A percentile compares a stretch with the other conserved stretches of the same genome.
Conservation (phyloP, 2,329 filamentous ascomycete genomes). For the Aphanocladium album region DNA sequence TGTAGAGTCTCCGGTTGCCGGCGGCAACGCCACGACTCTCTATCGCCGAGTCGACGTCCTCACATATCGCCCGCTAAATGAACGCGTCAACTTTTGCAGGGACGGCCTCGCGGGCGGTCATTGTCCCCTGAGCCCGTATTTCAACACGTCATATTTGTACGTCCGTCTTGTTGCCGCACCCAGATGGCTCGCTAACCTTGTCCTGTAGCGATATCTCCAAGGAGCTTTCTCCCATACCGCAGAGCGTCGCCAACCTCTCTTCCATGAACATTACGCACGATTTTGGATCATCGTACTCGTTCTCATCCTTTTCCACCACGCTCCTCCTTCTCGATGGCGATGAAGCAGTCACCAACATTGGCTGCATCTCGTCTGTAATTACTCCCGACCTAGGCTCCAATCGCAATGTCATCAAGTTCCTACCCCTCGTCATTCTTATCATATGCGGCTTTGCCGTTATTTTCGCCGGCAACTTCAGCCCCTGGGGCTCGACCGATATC, state of each 20-base stretch:
- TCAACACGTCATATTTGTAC: constrained; percentile 43
- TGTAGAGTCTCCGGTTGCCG: constrained; percentile 41
- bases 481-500: constrained; percentile 85
- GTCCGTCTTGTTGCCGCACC: constrained; percentile 16
- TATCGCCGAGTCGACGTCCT: constrained; percentile 67
- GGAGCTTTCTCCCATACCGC: constrained; percentile 45
- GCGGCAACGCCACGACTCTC: constrained; percentile 66
- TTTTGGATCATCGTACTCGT: constrained; percentile 78
- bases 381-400: constrained; percentile 77
- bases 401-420: constrained; percentile 63
- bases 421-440: constrained; percentile 73
- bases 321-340: constrained; percentile 75
- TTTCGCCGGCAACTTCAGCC: constrained; percentile 80
- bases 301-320: constrained; percentile 72
- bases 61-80: constrained; percentile 65
- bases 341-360: constrained; percentile 55
- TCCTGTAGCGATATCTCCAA: constrained; percentile 31
- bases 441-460: constrained; percentile 78
- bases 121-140: constrained; percentile 74
- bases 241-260: constrained; percentile 45
- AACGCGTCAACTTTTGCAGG: constrained; percentile 60
- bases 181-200: constrained; percentile 14
- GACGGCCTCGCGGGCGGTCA: constrained; percentile 51
- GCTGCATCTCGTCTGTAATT: constrained; percentile 75
- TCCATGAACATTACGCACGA: constrained; percentile 70